Evolutionary conservation across 2,329 filamentous ascomycete species (phyloP), one percentile per base, ranked within the genome.

Genomic region (Sporothrix humicola): DNA sequence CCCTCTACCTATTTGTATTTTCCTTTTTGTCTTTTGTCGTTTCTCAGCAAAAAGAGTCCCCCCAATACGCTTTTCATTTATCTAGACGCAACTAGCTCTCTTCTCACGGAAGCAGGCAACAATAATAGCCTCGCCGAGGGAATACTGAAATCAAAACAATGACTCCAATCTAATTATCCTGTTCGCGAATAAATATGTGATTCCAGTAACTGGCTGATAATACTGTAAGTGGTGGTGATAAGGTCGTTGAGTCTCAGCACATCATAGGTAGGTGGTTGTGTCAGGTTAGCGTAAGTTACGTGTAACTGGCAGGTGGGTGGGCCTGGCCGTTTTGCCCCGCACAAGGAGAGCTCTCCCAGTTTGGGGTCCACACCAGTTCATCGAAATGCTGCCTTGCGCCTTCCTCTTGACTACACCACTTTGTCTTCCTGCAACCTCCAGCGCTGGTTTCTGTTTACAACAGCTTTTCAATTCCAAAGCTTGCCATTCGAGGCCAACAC

Each of bases 351-450:
- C 61, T 66, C 42, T 26, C 42, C 7, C 20, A 26, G 42, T 23
- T 12, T 37, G 61, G 61, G 61, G 42, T 66, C 61, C 61, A 48
- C 61, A 66, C 61, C 42, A 66, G 61, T 48, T 46, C 37, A n/a
- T 10, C 10, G 12, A 26, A 42, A 37, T 5, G 58, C 31, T 61
- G 58, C 59, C 37, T 65, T 44, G 37, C n/a, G 23, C 42, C 61
- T 48, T 48, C 13, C 42, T 66, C 31, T 37, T 5, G 31, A 37
- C 2, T 5, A 37, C 31, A 37, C 31, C 31, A 37, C 31, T 37
- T 37, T 37, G 31, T 37, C 31, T 37, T 37, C 31, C 31, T 37
- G 31, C 31, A 37, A 37, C 31, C 31, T 37, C 31, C 31, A 37
- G 3, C 31, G 31, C 7, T 37, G 31, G 31, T 5, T 37, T 37